phyloP scores from a whole-genome alignment of 164 flowering plant species.

The Liriodendron chinense region DNA sequence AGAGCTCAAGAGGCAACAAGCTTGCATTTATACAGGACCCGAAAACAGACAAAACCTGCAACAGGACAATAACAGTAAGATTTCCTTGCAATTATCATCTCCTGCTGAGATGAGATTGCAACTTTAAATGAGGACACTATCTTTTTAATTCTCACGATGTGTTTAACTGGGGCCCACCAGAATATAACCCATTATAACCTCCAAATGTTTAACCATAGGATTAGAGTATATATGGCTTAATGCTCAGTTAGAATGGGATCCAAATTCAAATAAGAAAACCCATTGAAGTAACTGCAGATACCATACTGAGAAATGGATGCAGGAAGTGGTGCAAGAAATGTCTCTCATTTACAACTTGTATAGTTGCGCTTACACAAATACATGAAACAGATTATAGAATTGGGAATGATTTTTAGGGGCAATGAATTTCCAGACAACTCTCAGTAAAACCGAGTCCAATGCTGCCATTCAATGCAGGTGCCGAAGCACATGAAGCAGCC shows the following conservation, averaged over 20 bases:
- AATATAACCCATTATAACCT: neutral
- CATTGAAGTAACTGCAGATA: no score
- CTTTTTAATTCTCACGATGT: neutral
- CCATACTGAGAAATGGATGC: no score
- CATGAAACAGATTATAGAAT: no score
- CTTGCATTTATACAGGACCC: constrained; percentile 51
- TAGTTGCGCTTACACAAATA: no score
- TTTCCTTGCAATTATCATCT: neutral
- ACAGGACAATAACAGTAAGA: constrained; percentile 51
- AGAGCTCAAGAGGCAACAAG: constrained; percentile 29
- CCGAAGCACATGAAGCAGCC: constrained; percentile 73
- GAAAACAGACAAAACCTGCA: constrained; percentile 48
- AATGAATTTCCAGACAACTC: no score
- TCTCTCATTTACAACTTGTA: no score
- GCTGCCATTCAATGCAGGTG: constrained; percentile 35
- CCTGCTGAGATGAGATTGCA: neutral
- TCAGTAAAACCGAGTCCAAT: neutral
- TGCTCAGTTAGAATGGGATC: neutral
- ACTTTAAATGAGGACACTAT: neutral
- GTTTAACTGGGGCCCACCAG: neutral
- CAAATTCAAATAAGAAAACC: no score
- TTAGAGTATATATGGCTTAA: neutral
- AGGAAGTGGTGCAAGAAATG: no score
- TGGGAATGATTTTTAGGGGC: no score
- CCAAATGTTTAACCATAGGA: neutral